Evolutionary conservation across 192 early-diverging fungal genomes (phyloP).

Genomic region (Coemansia sp.): DNA sequence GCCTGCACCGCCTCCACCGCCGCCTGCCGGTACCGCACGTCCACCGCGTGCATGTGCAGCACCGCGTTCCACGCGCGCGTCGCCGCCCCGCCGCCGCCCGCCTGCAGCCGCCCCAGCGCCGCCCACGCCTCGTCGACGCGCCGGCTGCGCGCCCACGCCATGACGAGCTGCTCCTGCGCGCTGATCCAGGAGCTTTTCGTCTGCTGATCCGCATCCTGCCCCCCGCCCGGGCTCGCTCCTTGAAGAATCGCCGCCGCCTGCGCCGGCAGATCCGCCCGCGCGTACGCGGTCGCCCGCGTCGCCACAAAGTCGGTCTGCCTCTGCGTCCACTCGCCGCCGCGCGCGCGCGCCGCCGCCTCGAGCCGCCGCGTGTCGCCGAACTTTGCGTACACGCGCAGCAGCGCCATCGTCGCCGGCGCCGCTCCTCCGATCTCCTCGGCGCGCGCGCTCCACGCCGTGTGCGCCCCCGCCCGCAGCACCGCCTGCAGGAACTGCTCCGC

Average conservation of each 20-base stretch:
- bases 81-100: conserved; percentile 9
- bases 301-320: conserved; percentile 8
- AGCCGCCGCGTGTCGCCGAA: conserved; percentile 21
- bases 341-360: background rate
- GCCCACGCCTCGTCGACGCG: conserved; percentile 20
- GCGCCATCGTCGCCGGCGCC: conserved; percentile 8
- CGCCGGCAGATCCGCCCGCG: conserved; percentile 21
- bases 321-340: background rate
- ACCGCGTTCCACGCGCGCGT: conserved; percentile 38
- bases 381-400: conserved; percentile 27
- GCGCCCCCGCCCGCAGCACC: conserved; percentile 13
- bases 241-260: conserved; percentile 12
- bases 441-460: conserved; percentile 16
- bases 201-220: background rate
- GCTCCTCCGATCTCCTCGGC: conserved; percentile 13
- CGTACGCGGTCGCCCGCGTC: conserved; percentile 16
- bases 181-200: too few species aligned
- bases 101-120: conserved; percentile 9
- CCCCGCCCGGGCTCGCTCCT: too few species aligned
- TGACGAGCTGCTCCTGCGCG: conserved; percentile 19
- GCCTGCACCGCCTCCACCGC: conserved; percentile 20
- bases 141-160: conserved; percentile 27
- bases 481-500: conserved; percentile 26
- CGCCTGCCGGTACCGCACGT: conserved; percentile 29
- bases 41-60: conserved; percentile 32